Evolutionary conservation across 768 basidiomycete genomes (phyloP), one percentile per base, ranked within the genome.

Genomic region (Boletus sp.): DNA sequence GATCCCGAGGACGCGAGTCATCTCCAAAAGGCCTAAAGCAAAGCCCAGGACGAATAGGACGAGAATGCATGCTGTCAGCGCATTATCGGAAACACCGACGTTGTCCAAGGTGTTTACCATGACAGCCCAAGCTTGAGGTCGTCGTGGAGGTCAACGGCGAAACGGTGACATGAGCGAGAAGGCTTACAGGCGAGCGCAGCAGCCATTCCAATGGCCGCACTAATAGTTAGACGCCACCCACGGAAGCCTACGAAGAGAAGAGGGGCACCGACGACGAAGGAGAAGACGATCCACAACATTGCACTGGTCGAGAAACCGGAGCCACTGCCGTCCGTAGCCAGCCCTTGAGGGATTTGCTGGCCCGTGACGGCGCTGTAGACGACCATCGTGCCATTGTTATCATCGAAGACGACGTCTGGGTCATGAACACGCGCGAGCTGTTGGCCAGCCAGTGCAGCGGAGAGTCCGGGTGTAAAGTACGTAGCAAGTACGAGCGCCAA

Each of bases 311-410:
- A 73, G 61, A 81, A 82, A 35, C 69, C 75, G 8, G 72, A 69
- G 7, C 87, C 86, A 32, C 80, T 75, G 8, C 85, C 87, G 63
- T 89, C 87, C 2, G 83, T 75, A 3, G 80, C 86, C 5, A 73
- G 54, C 0, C 81, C 81, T 67, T 89, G 87, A 6, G 78, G 71
- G 9, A 86, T 75, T 28, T 67, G 55, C 48, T 72, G 62, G n/a
- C 71, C 69, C 0, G 83, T 81, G 28, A 45, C 32, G 7, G 82
- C 70, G 59, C 83, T 75, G 60, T 82, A 74, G 17, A 85, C 77
- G 51, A 70, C 45, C 3, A 72, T 73, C 24, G 70, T 73, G 14
- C 83, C 84, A 42, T 60, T 58, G 4, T 42, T 32, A 41, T 52
- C 30, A 45, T 49, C 55, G 24, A 72, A 62, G 54, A 72, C 40